These are phyloP conservation scores for Boletus subluridellus DNA, from an alignment of 1,284 basidiomycete species.

Conservation along the genomic window DNA sequence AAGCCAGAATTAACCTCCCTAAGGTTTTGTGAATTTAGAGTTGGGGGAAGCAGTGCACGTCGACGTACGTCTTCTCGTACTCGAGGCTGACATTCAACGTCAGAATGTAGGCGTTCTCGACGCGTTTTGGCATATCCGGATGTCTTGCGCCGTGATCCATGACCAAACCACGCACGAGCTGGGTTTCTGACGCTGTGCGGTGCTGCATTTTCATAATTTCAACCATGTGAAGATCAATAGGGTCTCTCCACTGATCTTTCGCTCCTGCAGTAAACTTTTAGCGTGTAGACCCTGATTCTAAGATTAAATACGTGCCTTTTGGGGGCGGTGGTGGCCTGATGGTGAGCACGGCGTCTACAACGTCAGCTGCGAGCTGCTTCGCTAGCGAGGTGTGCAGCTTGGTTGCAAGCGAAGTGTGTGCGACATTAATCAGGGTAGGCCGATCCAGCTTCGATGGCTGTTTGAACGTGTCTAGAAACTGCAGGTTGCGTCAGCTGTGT, in stretches of 20 bases:
- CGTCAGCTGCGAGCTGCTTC: constrained; percentile 84
- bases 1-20: constrained; percentile 99
- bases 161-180: constrained; percentile 92
- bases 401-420: constrained; percentile 91
- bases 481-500: constrained; percentile 17
- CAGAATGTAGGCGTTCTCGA: constrained; percentile 95
- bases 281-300: constrained; percentile 20
- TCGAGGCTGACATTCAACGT: constrained; percentile 98
- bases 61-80: constrained; percentile 96
- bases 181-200: constrained; percentile 96
- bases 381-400: constrained; percentile 87
- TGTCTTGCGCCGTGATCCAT: constrained; percentile 95
- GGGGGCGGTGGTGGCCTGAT: constrained; percentile 73
- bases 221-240: constrained; percentile 99
- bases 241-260: constrained; percentile 70
- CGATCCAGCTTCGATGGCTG: constrained; percentile 76
- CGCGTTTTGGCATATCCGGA: constrained; percentile 98
- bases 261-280: constrained; percentile 43
- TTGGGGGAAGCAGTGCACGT: constrained; percentile 14
- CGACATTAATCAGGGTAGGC: constrained; percentile 88
- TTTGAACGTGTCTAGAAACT: constrained; percentile 95
- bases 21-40: constrained; percentile 25
- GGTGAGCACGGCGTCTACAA: constrained; percentile 93
- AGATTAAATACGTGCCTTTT: constrained; percentile 45
- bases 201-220: constrained; percentile 99